Percentiles rank a stretch among this genome's conserved stretches.
Evolutionary conservation across 768 basidiomycete species (phyloP).

Genomic region (Coprinopsis marcescibilis): DNA sequence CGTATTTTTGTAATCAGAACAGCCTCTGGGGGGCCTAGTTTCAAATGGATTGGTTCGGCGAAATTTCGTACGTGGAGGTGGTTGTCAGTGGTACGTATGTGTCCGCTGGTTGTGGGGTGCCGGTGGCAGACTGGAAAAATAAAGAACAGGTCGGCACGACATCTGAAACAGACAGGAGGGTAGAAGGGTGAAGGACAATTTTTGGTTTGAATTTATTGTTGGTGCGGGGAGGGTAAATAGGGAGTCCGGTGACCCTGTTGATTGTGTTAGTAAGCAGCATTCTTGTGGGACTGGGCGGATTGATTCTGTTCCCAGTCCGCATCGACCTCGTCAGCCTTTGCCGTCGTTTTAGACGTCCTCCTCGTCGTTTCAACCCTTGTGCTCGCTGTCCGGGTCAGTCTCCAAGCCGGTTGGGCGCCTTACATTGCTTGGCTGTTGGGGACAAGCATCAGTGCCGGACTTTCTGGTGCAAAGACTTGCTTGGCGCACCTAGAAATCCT

Average conservation of each 20-base stretch:
- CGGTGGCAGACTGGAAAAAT: too few species aligned
- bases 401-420: neutral
- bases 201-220: neutral
- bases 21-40: neutral
- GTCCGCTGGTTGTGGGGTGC: too few species aligned
- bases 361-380: conserved; percentile 4
- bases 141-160: neutral
- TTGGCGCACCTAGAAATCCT: conserved; percentile 30
- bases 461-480: conserved; percentile 27
- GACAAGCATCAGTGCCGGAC: conserved; percentile 3
- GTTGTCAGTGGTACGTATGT: neutral
- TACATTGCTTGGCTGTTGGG: neutral
- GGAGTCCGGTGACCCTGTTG: conserved; percentile 8
- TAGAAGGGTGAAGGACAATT: neutral
- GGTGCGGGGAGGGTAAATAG: conserved; percentile 1
- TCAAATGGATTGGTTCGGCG: neutral
- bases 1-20: neutral
- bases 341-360: conserved; percentile 19
- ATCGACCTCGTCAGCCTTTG: conserved; percentile 14
- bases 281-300: conserved; percentile 9
- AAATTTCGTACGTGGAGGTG: neutral
- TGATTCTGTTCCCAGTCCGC: conserved; percentile 12
- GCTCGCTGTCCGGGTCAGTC: conserved; percentile 8
- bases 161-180: neutral
- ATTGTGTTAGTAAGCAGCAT: conserved; percentile 13